Evolutionary conservation across 2,329 filamentous ascomycete species (phyloP).

Genomic region (Rutstroemia sydowiana): DNA sequence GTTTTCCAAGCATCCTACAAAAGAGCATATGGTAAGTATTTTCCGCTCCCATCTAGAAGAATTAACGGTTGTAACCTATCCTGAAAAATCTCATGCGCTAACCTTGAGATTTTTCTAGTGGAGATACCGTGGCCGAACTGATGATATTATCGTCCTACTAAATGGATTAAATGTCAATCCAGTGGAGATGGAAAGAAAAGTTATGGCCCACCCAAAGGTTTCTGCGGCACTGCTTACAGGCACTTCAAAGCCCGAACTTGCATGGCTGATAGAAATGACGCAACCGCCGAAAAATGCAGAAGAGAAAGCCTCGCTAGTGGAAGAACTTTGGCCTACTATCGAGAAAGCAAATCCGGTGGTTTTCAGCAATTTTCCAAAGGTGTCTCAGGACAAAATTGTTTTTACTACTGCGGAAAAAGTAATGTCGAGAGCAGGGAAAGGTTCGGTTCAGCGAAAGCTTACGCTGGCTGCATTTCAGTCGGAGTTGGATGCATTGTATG

Average conservation of each 20-base stretch:
- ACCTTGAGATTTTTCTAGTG: no score
- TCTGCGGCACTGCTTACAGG: constrained; percentile 30
- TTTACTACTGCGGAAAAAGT: constrained; percentile 28
- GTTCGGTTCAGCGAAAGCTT: constrained; percentile 30
- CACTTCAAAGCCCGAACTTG: constrained; percentile 30
- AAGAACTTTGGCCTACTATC: constrained; percentile 26
- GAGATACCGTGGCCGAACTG: constrained; percentile 31
- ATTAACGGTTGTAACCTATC: no score
- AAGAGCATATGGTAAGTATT: no score
- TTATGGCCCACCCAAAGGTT: constrained; percentile 30
- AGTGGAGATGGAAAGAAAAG: constrained; percentile 31
- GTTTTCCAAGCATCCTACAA: constrained; percentile 31
- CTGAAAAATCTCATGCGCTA: no score
- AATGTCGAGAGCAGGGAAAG: constrained; percentile 31
- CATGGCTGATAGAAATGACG: constrained; percentile 33
- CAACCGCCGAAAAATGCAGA: background rate
- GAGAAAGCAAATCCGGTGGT: constrained; percentile 25
- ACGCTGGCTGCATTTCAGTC: constrained; percentile 25
- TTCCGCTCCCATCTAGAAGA: no score
- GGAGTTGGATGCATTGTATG: constrained; percentile 25
- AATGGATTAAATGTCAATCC: constrained; percentile 40
- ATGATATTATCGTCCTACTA: constrained; percentile 37
- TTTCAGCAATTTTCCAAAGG: constrained; percentile 26
- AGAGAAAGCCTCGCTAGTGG: background rate
- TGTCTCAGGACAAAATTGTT: constrained; percentile 24